phyloP scores from a whole-genome alignment of 75 land plant genomes.

The Pinus albicaulis region DNA sequence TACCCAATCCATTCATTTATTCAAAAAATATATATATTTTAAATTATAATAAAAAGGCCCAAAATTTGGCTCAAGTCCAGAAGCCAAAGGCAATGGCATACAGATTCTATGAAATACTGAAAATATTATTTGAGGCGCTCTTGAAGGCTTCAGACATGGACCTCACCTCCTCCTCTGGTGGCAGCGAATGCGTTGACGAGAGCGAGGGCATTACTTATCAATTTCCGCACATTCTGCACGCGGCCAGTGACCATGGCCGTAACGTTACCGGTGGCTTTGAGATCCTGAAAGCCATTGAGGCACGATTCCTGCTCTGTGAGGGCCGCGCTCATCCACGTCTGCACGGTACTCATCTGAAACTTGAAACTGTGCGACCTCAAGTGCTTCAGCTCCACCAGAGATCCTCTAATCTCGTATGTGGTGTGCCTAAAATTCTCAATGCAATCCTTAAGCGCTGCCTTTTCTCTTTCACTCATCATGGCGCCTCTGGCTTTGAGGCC shows the following conservation, averaged over 20 bases:
- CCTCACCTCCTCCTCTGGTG: not conserved
- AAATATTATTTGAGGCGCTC: no score
- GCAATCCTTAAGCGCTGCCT: slow-evolving; percentile 38
- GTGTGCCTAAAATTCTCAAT: slow-evolving; percentile 20
- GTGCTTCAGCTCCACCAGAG: slow-evolving; percentile 28
- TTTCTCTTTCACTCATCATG: slow-evolving; percentile 10
- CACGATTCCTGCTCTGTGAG: slow-evolving; percentile 49
- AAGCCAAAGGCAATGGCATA: no score
- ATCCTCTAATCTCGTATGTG: slow-evolving; percentile 24
- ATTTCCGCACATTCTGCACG: slow-evolving; percentile 17
- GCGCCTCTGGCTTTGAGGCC: slow-evolving; percentile 9
- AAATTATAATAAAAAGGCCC: no score
- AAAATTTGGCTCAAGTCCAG: no score
- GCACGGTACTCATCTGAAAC: slow-evolving; percentile 28
- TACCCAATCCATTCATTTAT: no score
- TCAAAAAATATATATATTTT: no score
- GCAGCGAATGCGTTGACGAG: slow-evolving; percentile 36
- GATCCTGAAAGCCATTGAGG: slow-evolving; percentile 28
- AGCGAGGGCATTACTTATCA: slow-evolving; percentile 55
- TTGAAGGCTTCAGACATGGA: no score
- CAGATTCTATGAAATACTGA: no score
- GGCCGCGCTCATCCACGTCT: slow-evolving; percentile 70
- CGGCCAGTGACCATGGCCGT: slow-evolving; percentile 22
- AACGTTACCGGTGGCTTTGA: not conserved
- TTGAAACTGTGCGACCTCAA: slow-evolving; percentile 2